Conservation (phyloP, 2,329 filamentous ascomycete species). For the Pseudophaeomoniella oleicola region DNA sequence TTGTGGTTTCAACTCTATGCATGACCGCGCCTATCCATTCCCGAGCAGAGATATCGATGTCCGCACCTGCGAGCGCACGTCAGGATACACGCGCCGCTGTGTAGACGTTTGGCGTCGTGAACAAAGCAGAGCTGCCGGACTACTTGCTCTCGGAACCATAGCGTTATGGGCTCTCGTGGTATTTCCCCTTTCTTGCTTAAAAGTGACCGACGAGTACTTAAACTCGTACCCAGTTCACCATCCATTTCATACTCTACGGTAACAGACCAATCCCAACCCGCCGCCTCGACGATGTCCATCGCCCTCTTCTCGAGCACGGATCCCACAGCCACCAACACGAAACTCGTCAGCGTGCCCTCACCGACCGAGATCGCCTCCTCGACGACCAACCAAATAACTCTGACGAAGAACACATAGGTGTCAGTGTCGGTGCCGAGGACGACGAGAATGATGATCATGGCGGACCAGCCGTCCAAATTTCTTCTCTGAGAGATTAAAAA, state of each 20-base stretch:
- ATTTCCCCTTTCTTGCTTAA: background rate
- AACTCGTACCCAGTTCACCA: background rate
- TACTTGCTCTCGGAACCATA: slow-evolving; percentile 10
- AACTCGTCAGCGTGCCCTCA: background rate
- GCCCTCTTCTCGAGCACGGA: background rate
- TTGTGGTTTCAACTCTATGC: slow-evolving; percentile 20
- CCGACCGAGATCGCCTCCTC: background rate
- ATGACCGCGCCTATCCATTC: slow-evolving; percentile 23
- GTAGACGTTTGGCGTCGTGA: slow-evolving; percentile 15
- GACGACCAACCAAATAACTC: background rate
- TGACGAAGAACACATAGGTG: background rate
- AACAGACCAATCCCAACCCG: background rate
- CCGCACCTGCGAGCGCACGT: slow-evolving; percentile 16
- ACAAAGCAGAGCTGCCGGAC: slow-evolving; percentile 14
- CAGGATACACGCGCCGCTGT: slow-evolving; percentile 18
- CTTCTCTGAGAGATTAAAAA: background rate
- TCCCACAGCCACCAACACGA: background rate
- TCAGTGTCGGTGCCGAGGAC: background rate
- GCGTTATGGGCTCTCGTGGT: slow-evolving; percentile 7
- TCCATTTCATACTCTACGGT: background rate
- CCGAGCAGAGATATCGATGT: slow-evolving; percentile 16
- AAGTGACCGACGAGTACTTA: background rate
- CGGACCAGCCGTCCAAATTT: background rate
- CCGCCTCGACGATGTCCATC: background rate
- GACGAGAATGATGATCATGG: background rate